phyloP scores from a whole-genome alignment of 208 protist species.

The Trypanosoma scelopori region DNA sequence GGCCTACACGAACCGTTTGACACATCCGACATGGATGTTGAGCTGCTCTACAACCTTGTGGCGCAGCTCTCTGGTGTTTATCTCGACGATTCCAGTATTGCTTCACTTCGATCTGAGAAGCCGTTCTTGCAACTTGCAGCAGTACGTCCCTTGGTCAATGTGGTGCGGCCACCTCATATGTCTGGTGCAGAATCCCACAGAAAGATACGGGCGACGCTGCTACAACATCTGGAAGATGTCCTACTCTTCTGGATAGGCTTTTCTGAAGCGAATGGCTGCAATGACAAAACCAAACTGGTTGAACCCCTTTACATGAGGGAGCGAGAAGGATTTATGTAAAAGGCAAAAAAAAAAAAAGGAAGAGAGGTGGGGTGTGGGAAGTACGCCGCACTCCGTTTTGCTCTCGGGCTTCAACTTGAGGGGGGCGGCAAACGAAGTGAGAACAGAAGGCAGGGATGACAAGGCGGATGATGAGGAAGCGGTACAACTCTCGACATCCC shows the following conservation, averaged over 20 bases:
- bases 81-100: slow-evolving; percentile 41
- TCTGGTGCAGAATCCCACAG: slow-evolving; percentile 5
- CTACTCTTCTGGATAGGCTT: slow-evolving; percentile 88
- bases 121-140: slow-evolving; percentile 40
- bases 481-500: too few relatives aligned
- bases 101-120: slow-evolving; percentile 34
- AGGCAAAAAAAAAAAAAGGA: not conserved
- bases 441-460: too few relatives aligned
- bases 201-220: slow-evolving; percentile 19
- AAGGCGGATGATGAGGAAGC: too few relatives aligned
- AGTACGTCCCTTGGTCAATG: slow-evolving; percentile 31
- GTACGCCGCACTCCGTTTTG: too few relatives aligned
- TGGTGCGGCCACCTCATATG: slow-evolving; percentile 22
- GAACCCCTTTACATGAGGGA: slow-evolving; percentile 77
- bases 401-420: too few relatives aligned
- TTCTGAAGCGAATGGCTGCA: slow-evolving; percentile 36
- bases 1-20: slow-evolving; percentile 58
- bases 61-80: slow-evolving; percentile 46
- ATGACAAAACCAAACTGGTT: slow-evolving; percentile 10
- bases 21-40: slow-evolving; percentile 41
- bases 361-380: too few relatives aligned
- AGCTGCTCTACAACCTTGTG: slow-evolving; percentile 56
- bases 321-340: slow-evolving; percentile 11
- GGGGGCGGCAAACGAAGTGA: too few relatives aligned
- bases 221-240: slow-evolving; percentile 35